These are phyloP conservation scores for Asterella californica DNA, from an alignment of 225 moss, liverwort and hornwort genomes.

Conservation along the genomic window DNA sequence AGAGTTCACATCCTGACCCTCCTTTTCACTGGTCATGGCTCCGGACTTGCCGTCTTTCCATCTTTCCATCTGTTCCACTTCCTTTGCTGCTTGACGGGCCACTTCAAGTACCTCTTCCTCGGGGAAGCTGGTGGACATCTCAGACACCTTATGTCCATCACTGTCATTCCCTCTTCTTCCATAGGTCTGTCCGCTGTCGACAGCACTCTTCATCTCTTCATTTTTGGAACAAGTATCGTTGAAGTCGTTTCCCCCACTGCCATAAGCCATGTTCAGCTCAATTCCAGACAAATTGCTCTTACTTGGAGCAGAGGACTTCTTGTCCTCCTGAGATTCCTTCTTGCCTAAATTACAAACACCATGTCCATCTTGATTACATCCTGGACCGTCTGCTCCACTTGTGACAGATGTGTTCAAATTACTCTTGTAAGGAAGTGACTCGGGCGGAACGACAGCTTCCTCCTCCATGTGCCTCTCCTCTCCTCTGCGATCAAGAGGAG, in stretches of 20 bases:
- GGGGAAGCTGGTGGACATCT: constrained; percentile 54
- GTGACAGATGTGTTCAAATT: constrained; percentile 15
- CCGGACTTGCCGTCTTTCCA: constrained; percentile 59
- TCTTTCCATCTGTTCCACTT: constrained; percentile 80
- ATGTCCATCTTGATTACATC: constrained; percentile 41
- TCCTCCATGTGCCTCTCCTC: constrained; percentile 28
- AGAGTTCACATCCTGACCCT: constrained; percentile 45
- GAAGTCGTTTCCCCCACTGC: constrained; percentile 51
- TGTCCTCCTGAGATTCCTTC: constrained; percentile 60
- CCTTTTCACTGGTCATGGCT: constrained; percentile 55
- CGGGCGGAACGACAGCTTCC: constrained; percentile 2
- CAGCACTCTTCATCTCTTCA: constrained; percentile 50
- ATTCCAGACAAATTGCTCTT: constrained; percentile 59
- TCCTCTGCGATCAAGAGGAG: constrained; percentile 22
- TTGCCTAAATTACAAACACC: constrained; percentile 49
- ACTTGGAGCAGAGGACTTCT: constrained; percentile 45
- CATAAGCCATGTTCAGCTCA: constrained; percentile 67
- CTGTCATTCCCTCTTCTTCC: constrained; percentile 50
- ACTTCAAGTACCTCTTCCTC: constrained; percentile 88
- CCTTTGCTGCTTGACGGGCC: constrained; percentile 74
- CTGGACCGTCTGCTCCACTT: constrained; percentile 10
- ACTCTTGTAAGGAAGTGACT: constrained; percentile 14
- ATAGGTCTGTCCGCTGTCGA: constrained; percentile 50
- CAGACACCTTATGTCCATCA: constrained; percentile 27
- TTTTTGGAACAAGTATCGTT: constrained; percentile 41